These are phyloP conservation scores for Cercospora sp. DNA, from an alignment of 2,329 filamentous ascomycete genomes.

Conservation along the genomic window DNA sequence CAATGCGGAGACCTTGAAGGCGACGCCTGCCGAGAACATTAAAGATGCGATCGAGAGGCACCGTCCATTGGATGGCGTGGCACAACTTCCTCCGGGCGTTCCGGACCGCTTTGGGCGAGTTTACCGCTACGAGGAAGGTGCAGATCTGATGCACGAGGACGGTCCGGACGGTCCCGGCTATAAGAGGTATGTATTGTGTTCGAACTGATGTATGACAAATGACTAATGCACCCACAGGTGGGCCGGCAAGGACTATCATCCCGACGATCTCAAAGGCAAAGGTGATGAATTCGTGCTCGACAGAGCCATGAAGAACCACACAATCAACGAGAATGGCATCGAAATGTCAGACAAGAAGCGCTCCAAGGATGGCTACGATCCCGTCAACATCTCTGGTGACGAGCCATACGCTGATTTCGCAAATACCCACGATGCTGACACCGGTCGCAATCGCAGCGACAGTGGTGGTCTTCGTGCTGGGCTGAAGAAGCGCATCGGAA, in stretches of 20 bases:
- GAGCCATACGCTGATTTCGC: slow-evolving; percentile 37
- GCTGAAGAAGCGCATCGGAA: slow-evolving; percentile 51
- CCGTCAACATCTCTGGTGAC: slow-evolving; percentile 38
- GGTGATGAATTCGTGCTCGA: slow-evolving; percentile 74
- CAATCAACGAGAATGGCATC: slow-evolving; percentile 45
- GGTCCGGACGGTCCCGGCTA: slow-evolving; percentile 72
- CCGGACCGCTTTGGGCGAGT: slow-evolving; percentile 66
- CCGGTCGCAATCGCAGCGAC: slow-evolving; percentile 32
- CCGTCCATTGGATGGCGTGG: slow-evolving; percentile 77
- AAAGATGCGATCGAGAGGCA: slow-evolving; percentile 70
- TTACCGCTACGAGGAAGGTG: slow-evolving; percentile 81
- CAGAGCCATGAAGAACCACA: slow-evolving; percentile 63
- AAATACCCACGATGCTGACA: slow-evolving; percentile 30
- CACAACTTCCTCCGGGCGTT: slow-evolving; percentile 71
- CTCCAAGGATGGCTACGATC: slow-evolving; percentile 37
- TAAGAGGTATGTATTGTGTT: slow-evolving; percentile 57
- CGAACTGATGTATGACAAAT: no score
- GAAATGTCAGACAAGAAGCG: slow-evolving; percentile 47
- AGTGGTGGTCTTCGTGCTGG: slow-evolving; percentile 39
- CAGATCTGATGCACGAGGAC: slow-evolving; percentile 76
- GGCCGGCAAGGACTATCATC: slow-evolving; percentile 58
- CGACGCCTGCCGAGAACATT: slow-evolving; percentile 77
- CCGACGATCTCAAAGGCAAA: slow-evolving; percentile 79
- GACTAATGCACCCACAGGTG: slow-evolving; percentile 3
- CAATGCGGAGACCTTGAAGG: slow-evolving; percentile 74